Percentiles rank a stretch among this genome's conserved stretches.
Evolutionary conservation across 306 rosid species (phyloP).

Genomic region (Ormosia emarginata): DNA sequence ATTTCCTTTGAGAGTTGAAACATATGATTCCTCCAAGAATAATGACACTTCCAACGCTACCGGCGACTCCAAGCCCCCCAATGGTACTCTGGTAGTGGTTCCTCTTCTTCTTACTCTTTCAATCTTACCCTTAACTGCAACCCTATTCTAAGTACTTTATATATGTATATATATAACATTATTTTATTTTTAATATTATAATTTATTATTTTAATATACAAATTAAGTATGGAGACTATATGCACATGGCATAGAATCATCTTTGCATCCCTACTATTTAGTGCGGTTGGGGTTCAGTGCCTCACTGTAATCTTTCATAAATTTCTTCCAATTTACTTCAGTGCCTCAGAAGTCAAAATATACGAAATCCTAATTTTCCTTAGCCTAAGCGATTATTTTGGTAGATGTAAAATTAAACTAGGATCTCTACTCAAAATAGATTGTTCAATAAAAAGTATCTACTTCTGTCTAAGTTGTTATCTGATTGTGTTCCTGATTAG

Average conservation of each 20-base stretch:
- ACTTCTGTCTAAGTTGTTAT: not conserved
- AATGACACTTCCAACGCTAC: constrained; percentile 28
- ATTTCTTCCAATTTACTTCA: not conserved
- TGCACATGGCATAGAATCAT: not conserved
- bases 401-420: not conserved
- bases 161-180: not conserved
- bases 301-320: not conserved
- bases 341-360: not conserved
- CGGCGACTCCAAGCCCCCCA: constrained; percentile 43
- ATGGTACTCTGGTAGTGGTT: constrained; percentile 43
- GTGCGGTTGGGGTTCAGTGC: not conserved
- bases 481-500: constrained; percentile 13
- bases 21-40: constrained; percentile 36
- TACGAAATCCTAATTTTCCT: not conserved
- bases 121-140: not conserved
- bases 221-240: not conserved
- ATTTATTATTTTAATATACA: not conserved
- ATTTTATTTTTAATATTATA: not conserved
- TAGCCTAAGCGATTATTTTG: not conserved
- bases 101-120: not conserved
- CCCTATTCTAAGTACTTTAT: no score
- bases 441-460: not conserved
- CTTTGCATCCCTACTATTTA: not conserved
- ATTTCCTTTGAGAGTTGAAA: constrained; percentile 22
- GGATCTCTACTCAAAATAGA: not conserved